These are phyloP conservation scores for Asterophora parasitica DNA, from an alignment of 768 basidiomycete species.

Conservation along the genomic window DNA sequence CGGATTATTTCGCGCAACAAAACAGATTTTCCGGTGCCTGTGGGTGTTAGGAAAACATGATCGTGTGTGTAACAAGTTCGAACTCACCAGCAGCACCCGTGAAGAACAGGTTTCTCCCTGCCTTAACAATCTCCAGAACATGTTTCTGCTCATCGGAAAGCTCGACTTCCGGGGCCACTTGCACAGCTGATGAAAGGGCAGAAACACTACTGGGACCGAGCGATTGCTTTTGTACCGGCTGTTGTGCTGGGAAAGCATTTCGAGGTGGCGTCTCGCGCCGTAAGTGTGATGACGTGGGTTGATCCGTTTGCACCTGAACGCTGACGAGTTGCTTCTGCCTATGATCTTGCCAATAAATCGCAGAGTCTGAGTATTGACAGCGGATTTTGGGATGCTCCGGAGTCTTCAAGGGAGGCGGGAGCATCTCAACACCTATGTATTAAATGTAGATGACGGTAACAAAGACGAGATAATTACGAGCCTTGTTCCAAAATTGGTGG, in stretches of 20 bases:
- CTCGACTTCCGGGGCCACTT: constrained; percentile 6
- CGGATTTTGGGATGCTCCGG: not conserved
- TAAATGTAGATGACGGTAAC: not conserved
- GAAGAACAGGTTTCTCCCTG: constrained; percentile 63
- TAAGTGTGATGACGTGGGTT: not conserved
- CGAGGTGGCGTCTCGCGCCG: not conserved
- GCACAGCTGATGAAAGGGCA: constrained; percentile 28
- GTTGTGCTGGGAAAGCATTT: not conserved
- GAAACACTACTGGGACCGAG: constrained; percentile 67
- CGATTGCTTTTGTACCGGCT: not conserved
- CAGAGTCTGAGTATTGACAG: constrained; percentile 10
- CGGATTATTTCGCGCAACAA: constrained; percentile 59
- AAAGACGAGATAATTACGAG: not conserved
- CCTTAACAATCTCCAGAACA: constrained; percentile 42
- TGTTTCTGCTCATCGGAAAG: constrained; percentile 37
- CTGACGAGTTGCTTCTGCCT: constrained; percentile 5
- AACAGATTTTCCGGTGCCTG: constrained; percentile 71
- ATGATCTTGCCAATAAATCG: constrained; percentile 13
- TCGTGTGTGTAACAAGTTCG: not conserved
- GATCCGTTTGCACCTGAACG: constrained; percentile 8
- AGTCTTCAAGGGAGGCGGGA: not conserved
- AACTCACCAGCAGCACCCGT: constrained; percentile 67
- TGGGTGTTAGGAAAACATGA: not conserved
- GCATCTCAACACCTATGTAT: not conserved
- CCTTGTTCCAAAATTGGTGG: constrained; percentile 1